phyloP scores from a whole-genome alignment of 106 monocot species.

The Amphibolis antarctica region DNA sequence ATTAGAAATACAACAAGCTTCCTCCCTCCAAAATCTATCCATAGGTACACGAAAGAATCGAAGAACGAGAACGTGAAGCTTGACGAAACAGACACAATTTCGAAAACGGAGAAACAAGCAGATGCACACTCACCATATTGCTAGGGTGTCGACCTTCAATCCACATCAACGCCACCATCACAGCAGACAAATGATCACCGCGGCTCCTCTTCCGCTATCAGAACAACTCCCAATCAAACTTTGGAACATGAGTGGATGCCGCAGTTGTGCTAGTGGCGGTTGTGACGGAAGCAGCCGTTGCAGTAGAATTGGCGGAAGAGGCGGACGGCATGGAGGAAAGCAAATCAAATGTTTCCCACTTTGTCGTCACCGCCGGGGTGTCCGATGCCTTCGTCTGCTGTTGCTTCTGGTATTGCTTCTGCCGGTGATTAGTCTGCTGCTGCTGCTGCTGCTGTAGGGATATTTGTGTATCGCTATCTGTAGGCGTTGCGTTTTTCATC shows the following conservation, averaged over 20 bases:
- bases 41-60: constrained; percentile 25
- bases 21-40: constrained; percentile 23
- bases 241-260: constrained; percentile 21
- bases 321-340: constrained; percentile 34
- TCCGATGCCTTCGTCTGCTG: not conserved
- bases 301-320: constrained; percentile 17
- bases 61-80: constrained; percentile 5
- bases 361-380: constrained; percentile 16
- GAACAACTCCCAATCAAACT: constrained; percentile 75
- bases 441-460: not conserved
- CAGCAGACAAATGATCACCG: not conserved
- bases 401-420: constrained; percentile 11
- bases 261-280: constrained; percentile 7
- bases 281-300: constrained; percentile 17
- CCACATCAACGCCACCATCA: not conserved
- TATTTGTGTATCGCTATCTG: not conserved
- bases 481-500: constrained; percentile 34
- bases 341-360: constrained; percentile 65
- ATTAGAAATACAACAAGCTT: constrained; percentile 7
- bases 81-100: constrained; percentile 7
- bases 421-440: constrained; percentile 12
- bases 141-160: not conserved
- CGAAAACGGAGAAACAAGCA: constrained; percentile 7
- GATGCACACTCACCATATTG: not conserved
- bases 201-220: constrained; percentile 11